A percentile compares a stretch with the other conserved stretches of the same genome.
phyloP scores from a whole-genome alignment of 2,329 filamentous ascomycete genomes.

The Macrophomina tecta region DNA sequence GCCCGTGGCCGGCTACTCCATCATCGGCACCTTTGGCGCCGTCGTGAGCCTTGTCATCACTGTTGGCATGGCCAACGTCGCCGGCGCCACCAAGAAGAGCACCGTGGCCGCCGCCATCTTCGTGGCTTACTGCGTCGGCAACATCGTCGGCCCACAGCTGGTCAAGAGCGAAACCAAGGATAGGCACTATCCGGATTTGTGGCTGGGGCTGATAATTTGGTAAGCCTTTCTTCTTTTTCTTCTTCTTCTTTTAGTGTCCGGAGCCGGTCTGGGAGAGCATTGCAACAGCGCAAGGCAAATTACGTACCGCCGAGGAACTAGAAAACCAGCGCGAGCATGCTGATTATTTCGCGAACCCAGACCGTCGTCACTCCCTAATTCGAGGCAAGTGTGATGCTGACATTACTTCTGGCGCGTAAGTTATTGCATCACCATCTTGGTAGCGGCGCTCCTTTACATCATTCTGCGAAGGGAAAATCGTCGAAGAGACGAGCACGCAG shows the following conservation, averaged over 20 bases:
- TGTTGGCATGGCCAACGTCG: constrained; percentile 70
- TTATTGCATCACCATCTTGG: constrained; percentile 70
- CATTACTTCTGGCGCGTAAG: constrained; percentile 42
- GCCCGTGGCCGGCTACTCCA: constrained; percentile 73
- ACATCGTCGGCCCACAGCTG: constrained; percentile 20
- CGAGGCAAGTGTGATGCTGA: constrained; percentile 8
- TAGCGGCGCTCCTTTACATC: constrained; percentile 62
- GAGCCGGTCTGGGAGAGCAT: no score
- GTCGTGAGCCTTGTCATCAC: constrained; percentile 69
- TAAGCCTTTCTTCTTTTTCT: constrained; percentile 36
- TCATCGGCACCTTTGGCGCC: constrained; percentile 75
- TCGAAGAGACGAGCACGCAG: constrained; percentile 53
- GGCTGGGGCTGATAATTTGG: constrained; percentile 71
- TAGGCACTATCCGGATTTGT: constrained; percentile 73
- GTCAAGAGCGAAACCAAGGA: constrained; percentile 63
- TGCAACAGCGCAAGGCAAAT: no score
- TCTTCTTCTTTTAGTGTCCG: not conserved
- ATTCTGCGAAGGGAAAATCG: constrained; percentile 66
- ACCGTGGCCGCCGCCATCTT: constrained; percentile 72
- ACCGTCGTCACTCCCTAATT: constrained; percentile 24
- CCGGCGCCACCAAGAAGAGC: constrained; percentile 80
- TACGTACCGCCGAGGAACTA: no score
- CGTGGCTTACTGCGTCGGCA: constrained; percentile 17
- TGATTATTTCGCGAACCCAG: no score
- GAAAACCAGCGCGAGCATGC: no score